These are phyloP conservation scores for Fusarium ramigenum DNA, from an alignment of 2,329 filamentous ascomycete genomes.

Conservation along the genomic window DNA sequence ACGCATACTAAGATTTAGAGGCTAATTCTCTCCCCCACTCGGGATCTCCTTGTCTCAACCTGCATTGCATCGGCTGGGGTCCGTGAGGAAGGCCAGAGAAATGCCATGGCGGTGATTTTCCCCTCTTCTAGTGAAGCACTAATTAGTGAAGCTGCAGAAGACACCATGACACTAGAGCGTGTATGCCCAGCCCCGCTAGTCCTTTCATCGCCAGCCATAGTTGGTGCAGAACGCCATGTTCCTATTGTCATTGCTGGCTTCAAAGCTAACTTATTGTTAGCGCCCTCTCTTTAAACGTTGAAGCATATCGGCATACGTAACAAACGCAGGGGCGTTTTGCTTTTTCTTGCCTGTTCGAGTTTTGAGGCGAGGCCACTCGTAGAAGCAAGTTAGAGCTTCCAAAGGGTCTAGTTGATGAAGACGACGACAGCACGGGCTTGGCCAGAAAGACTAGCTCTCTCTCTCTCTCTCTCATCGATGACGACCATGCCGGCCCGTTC, in stretches of 20 bases:
- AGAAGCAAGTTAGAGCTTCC: neutral
- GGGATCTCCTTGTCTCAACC: neutral
- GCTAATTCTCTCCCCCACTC: neutral
- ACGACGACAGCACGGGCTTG: neutral
- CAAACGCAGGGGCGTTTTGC: slow-evolving; percentile 15
- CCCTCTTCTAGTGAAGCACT: neutral
- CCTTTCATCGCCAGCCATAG: slow-evolving; percentile 24
- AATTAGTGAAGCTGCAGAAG: slow-evolving; percentile 16
- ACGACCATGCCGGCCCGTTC: slow-evolving; percentile 25
- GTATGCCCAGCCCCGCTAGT: slow-evolving; percentile 8
- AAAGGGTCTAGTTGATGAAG: neutral
- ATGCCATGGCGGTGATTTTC: neutral
- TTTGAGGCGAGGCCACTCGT: neutral
- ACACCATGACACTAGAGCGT: neutral
- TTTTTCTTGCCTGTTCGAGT: slow-evolving; percentile 25
- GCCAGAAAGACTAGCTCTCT: neutral
- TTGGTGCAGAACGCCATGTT: slow-evolving; percentile 32
- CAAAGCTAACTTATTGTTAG: slow-evolving; percentile 1
- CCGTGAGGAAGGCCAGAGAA: neutral
- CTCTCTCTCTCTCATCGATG: neutral
- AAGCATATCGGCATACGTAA: slow-evolving; percentile 21
- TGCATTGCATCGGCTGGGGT: neutral
- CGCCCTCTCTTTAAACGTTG: slow-evolving; percentile 20
- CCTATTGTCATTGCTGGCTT: slow-evolving; percentile 30
- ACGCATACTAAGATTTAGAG: neutral